Evolutionary conservation across 345 rosid genomes (phyloP).

Genomic region (Murraya koenigii): DNA sequence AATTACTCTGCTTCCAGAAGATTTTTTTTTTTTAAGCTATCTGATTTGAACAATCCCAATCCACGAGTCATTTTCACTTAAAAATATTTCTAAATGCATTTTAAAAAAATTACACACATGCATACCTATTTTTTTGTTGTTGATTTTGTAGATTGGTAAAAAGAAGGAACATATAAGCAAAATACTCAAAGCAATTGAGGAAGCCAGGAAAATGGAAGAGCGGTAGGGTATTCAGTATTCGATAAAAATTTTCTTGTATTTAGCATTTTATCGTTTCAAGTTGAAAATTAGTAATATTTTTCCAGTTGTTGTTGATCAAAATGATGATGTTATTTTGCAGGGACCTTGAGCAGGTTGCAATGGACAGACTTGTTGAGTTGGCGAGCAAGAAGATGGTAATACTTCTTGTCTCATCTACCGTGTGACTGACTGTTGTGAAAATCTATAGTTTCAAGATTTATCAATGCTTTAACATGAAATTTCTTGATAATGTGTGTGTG

Average conservation of each 20-base stretch:
- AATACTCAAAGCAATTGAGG: constrained; percentile 29
- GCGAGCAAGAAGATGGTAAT: constrained; percentile 58
- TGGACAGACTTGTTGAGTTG: constrained; percentile 55
- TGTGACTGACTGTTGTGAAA: constrained; percentile 1
- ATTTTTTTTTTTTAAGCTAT: background rate
- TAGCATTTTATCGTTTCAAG: background rate
- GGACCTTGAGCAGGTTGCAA: constrained; percentile 49
- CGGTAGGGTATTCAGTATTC: constrained; percentile 30
- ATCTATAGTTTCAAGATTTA: background rate
- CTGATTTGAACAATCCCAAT: background rate
- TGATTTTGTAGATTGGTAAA: constrained; percentile 32
- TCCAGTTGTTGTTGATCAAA: background rate
- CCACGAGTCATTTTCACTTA: constrained; percentile 1
- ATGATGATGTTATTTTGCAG: constrained; percentile 26
- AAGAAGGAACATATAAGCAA: constrained; percentile 35
- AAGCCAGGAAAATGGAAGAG: constrained; percentile 29
- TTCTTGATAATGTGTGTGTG: background rate
- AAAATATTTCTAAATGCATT: background rate
- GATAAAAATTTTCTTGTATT: background rate
- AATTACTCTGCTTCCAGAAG: background rate
- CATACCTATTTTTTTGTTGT: background rate
- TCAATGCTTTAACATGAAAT: background rate
- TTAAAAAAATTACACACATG: too few species aligned
- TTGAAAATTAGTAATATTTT: background rate
- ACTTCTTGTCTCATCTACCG: background rate